phyloP scores from a whole-genome alignment of 768 basidiomycete species.

The Glaciozyma antarctica region DNA sequence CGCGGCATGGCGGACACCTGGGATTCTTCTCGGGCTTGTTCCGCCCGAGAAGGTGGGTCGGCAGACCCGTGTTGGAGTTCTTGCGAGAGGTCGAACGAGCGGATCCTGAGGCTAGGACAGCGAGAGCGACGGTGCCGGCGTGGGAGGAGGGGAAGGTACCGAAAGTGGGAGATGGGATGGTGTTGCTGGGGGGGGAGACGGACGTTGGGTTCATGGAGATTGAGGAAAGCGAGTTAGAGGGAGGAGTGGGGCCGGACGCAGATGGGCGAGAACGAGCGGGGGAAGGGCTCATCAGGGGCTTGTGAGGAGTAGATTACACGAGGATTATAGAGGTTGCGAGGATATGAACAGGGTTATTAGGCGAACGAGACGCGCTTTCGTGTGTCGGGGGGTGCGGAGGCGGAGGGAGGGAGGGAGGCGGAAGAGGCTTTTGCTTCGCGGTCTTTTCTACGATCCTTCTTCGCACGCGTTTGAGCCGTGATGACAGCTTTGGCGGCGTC shows the following conservation, averaged over 20 bases:
- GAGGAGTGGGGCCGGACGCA: not conserved
- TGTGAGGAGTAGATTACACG: constrained; percentile 1
- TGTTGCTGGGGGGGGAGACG: constrained; percentile 9
- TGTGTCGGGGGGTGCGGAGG: not conserved
- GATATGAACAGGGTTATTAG: not conserved
- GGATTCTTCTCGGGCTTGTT: constrained; percentile 55
- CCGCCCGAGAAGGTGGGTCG: constrained; percentile 50
- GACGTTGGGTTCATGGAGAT: constrained; percentile 22
- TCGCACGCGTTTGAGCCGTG: not conserved
- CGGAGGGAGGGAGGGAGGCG: not conserved
- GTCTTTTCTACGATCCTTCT: not conserved
- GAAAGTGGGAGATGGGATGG: constrained; percentile 26
- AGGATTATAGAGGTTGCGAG: too few species aligned
- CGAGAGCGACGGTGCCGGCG: constrained; percentile 12
- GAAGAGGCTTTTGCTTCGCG: not conserved
- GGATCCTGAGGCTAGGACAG: constrained; percentile 2
- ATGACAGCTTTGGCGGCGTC: not conserved
- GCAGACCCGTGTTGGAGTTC: constrained; percentile 65
- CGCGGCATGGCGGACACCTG: constrained; percentile 60
- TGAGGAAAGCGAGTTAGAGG: constrained; percentile 3
- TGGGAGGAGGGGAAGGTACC: not conserved
- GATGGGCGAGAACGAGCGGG: constrained; percentile 1
- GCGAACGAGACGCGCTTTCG: not conserved
- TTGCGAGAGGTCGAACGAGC: constrained; percentile 51
- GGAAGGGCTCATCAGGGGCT: constrained; percentile 13